Evolutionary conservation across 495 filamentous ascomycete species (phyloP), one percentile per base, ranked within the genome.

Genomic region (Penicillium lagena): DNA sequence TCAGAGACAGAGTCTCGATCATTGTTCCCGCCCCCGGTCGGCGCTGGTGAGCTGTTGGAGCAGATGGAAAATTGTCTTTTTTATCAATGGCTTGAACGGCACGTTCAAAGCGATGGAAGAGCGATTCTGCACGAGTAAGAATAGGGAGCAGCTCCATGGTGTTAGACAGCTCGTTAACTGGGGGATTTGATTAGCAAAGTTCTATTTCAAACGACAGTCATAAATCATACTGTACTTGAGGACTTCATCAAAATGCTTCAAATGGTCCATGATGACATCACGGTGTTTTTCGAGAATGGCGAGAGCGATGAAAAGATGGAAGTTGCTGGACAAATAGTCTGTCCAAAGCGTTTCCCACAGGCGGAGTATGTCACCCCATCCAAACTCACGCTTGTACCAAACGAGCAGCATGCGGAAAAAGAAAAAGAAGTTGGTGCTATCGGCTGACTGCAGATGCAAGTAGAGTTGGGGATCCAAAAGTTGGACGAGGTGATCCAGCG

Each of bases 391-490:
- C 68, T 98, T 97, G 66, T 90, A 98, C 91, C 91, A 97, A 13
- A 98, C 93, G 0, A 98, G 73, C 17, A 98, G 72, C 90, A 96
- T 96, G 17, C 93, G 83, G 77, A 97, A 98, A 74, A 97, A 97
- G 73, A 98, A 98, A 65, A 98, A 98, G 67, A 97, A 98, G 64
- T 98, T 97, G 13, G 93, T 97, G 54, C 82, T 89, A 49, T 97
- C 94, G 17, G 90, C 89, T 7, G 76, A 80, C 58, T 95, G 80
- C 0, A 98, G 76, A 58, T 98, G 93, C 9, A 87, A 68, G 56
- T 96, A 97, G 33, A 98, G 80, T 56, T 89, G 85, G 0, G 93
- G 90, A 52, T 98, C 93, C 83, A 98, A 90, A 40, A 98, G 85
- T 55, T 94, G 89, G 10, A 96, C 87, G 1, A 97, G 81, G 42